Percentiles rank a stretch among this genome's conserved stretches.
These are phyloP conservation scores for Trichoderma gracile DNA, from an alignment of 2,329 filamentous ascomycete species.

Conservation along the genomic window DNA sequence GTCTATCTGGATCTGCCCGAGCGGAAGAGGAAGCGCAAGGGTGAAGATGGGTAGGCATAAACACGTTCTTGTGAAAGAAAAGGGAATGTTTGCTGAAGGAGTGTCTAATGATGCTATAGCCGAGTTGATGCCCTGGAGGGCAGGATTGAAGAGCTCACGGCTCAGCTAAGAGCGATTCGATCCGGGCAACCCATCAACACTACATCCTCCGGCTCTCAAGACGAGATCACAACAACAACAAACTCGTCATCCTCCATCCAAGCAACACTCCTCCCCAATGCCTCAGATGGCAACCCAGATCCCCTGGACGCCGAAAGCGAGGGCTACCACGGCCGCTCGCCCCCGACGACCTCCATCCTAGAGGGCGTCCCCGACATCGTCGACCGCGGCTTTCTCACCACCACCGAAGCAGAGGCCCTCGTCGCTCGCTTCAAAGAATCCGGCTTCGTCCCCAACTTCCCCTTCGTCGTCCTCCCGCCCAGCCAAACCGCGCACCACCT, in stretches of 20 bases:
- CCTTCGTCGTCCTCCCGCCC: conserved; percentile 21
- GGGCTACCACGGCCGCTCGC: conserved; percentile 2
- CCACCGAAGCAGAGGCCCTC: conserved; percentile 8
- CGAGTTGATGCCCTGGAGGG: conserved; percentile 22
- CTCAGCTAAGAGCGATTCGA: conserved; percentile 1
- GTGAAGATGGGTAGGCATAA: conserved; percentile 16
- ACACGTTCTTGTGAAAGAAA: too few species aligned
- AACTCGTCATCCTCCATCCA: not conserved
- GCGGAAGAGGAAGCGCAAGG: conserved; percentile 14
- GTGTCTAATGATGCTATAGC: not conserved
- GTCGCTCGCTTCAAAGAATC: conserved; percentile 20
- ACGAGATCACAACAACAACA: not conserved
- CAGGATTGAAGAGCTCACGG: conserved; percentile 9
- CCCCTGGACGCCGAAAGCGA: conserved; percentile 9
- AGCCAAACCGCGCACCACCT: conserved; percentile 9
- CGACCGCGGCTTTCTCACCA: conserved; percentile 18
- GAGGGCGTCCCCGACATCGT: conserved; percentile 24
- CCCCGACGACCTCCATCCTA: conserved; percentile 8
- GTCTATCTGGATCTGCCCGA: conserved; percentile 24
- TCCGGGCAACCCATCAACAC: not conserved
- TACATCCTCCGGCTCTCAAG: not conserved
- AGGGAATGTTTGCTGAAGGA: not conserved
- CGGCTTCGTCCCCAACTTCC: conserved; percentile 18
- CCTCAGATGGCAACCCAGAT: not conserved
- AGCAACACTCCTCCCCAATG: not conserved